A percentile compares a stretch with the other conserved stretches of the same genome.
Conservation (phyloP, 805 yeast genomes). For the Teunomyces funiuensis region DNA sequence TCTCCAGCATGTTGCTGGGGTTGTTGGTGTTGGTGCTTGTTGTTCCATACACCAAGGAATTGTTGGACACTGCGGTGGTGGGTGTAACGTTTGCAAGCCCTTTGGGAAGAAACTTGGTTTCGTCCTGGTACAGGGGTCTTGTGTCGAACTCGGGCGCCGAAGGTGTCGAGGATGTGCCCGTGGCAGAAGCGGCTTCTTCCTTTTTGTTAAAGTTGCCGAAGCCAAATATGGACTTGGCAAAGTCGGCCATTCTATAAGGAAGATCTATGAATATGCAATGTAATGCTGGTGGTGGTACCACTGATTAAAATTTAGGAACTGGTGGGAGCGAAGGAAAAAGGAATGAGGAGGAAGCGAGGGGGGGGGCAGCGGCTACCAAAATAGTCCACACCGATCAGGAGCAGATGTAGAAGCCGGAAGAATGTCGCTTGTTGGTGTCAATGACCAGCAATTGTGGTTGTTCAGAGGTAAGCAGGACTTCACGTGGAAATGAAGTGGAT, state of each 20-base stretch:
- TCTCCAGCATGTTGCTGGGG: slow-evolving; percentile 16
- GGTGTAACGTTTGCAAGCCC: slow-evolving; percentile 47
- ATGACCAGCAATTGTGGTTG: not conserved
- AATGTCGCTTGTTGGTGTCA: not conserved
- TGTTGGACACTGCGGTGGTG: slow-evolving; percentile 66
- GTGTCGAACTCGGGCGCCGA: slow-evolving; percentile 1
- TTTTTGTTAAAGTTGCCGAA: slow-evolving; percentile 36
- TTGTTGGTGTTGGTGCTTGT: slow-evolving; percentile 33
- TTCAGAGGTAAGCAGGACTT: not conserved
- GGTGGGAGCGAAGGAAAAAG: not conserved
- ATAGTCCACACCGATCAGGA: not conserved
- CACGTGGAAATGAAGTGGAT: not conserved
- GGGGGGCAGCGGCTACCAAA: not conserved
- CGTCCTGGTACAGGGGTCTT: slow-evolving; percentile 4
- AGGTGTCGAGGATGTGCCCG: slow-evolving; percentile 6
- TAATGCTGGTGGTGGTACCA: not conserved
- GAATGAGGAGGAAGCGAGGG: slow-evolving; percentile 2
- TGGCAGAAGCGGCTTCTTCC: slow-evolving; percentile 14
- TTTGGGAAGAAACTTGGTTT: slow-evolving; percentile 34
- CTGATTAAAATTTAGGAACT: not conserved
- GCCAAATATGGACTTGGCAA: slow-evolving; percentile 46
- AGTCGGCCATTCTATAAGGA: slow-evolving; percentile 36
- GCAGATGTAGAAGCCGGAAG: not conserved
- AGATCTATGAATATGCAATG: slow-evolving; percentile 3
- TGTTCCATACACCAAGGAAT: slow-evolving; percentile 68